Conservation (phyloP, 2,329 filamentous ascomycete genomes). For the Cercospora sp. region DNA sequence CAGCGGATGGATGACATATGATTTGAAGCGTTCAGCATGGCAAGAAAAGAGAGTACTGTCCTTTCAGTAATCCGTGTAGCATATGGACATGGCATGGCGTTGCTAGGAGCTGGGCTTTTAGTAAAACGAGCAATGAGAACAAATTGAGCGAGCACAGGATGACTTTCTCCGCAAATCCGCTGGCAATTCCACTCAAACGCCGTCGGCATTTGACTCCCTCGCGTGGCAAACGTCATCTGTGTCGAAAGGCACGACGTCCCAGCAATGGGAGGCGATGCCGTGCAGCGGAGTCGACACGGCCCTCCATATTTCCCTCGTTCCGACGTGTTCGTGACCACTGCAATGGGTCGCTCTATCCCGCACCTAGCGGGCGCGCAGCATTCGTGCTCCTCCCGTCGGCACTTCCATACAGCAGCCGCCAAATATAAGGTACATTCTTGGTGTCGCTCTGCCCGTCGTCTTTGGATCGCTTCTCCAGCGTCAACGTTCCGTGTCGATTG, state of each 20-base stretch:
- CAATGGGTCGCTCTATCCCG: neutral
- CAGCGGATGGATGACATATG: neutral
- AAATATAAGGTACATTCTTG: constrained; percentile 13
- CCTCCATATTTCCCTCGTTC: constrained; percentile 1
- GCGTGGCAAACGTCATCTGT: constrained; percentile 9
- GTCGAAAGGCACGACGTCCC: neutral
- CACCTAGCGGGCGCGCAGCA: neutral
- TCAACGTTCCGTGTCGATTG: neutral
- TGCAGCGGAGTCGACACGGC: neutral
- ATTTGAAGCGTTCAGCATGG: neutral
- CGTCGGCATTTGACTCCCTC: constrained; percentile 11
- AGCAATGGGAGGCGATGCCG: constrained; percentile 12
- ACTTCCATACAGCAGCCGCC: constrained; percentile 1
- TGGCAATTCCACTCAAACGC: neutral
- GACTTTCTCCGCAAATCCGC: neutral
- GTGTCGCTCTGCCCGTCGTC: neutral
- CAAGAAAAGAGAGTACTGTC: neutral
- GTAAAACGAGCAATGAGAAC: neutral
- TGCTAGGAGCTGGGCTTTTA: neutral
- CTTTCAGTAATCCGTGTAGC: neutral
- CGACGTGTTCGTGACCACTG: neutral
- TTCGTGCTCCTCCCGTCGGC: neutral
- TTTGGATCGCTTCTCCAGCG: constrained; percentile 1
- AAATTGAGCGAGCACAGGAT: neutral
- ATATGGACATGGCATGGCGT: neutral